These are phyloP conservation scores for Aethionema arabicum DNA, from an alignment of 345 rosid genomes.

Conservation along the genomic window DNA sequence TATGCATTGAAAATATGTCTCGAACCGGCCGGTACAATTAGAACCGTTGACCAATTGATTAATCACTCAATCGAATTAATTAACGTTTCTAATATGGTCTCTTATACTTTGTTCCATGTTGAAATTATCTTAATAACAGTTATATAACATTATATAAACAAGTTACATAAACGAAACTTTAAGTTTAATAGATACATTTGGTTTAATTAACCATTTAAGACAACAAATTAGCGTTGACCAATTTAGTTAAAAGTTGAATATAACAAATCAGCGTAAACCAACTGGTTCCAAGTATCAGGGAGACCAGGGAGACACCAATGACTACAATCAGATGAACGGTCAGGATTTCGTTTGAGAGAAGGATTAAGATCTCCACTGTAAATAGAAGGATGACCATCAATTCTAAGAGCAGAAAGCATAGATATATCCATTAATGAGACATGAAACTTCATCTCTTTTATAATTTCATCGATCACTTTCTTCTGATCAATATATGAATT, in stretches of 20 bases:
- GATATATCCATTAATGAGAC: constrained; percentile 74
- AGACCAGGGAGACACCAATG: constrained; percentile 99
- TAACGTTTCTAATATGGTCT: constrained; percentile 14
- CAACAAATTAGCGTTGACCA: constrained; percentile 64
- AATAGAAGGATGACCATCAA: constrained; percentile 94
- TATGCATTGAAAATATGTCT: neutral
- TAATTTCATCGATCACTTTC: constrained; percentile 63
- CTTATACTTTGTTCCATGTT: constrained; percentile 4
- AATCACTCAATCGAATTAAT: constrained; percentile 15
- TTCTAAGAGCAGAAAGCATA: constrained; percentile 79
- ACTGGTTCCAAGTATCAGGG: constrained; percentile 93
- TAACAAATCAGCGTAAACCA: constrained; percentile 64
- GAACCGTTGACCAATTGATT: constrained; percentile 29
- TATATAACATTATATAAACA: constrained; percentile 14
- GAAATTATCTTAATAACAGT: constrained; percentile 25
- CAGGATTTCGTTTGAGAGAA: constrained; percentile 61
- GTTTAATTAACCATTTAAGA: constrained; percentile 33
- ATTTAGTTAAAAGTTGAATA: constrained; percentile 37
- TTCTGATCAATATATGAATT: constrained; percentile 61
- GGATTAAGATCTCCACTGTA: constrained; percentile 80
- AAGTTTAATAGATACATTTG: constrained; percentile 31
- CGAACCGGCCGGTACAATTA: constrained; percentile 26
- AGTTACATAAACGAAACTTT: constrained; percentile 19
- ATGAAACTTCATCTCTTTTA: constrained; percentile 53
- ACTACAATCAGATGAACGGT: constrained; percentile 85